A percentile compares a stretch with the other conserved stretches of the same genome.
Evolutionary conservation across 2,329 filamentous ascomycete species (phyloP).

Genomic region (Fusarium multiceps): DNA sequence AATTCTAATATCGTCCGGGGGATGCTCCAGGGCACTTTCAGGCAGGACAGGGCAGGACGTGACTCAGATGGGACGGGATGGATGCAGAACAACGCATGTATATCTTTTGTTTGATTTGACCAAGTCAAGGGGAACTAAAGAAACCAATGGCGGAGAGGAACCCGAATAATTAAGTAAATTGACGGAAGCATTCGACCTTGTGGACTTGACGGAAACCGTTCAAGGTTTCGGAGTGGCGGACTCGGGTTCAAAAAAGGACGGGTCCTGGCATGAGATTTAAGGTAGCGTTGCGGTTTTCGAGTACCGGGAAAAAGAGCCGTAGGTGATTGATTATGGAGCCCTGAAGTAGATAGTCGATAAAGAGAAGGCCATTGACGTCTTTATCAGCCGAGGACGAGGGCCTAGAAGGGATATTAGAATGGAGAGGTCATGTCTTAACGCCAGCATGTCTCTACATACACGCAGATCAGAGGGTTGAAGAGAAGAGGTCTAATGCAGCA

Average conservation of each 20-base stretch:
- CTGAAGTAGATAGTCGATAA: not conserved
- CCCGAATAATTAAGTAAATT: not conserved
- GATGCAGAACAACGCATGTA: not conserved
- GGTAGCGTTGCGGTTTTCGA: slow-evolving; percentile 15
- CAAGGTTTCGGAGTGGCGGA: slow-evolving; percentile 25
- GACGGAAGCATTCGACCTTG: slow-evolving; percentile 18
- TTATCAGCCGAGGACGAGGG: slow-evolving; percentile 32
- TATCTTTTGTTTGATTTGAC: slow-evolving; percentile 2
- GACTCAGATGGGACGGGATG: slow-evolving; percentile 12
- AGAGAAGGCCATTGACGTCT: slow-evolving; percentile 2
- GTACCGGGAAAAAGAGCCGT: slow-evolving; percentile 37
- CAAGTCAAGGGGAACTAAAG: not conserved
- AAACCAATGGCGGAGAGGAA: slow-evolving; percentile 6
- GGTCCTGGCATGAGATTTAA: slow-evolving; percentile 25
- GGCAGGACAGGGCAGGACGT: slow-evolving; percentile 1
- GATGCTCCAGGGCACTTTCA: slow-evolving; percentile 3
- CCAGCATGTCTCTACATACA: not conserved
- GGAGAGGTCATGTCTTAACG: slow-evolving; percentile 4
- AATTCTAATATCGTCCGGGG: slow-evolving; percentile 6
- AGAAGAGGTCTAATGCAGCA: slow-evolving; percentile 1
- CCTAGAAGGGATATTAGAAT: slow-evolving; percentile 17
- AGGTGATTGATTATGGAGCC: not conserved
- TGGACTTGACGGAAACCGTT: slow-evolving; percentile 12
- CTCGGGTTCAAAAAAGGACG: slow-evolving; percentile 16
- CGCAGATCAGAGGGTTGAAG: slow-evolving; percentile 9